Percentiles rank a stretch among this genome's conserved stretches.
These are phyloP conservation scores for Colletotrichum tabaci DNA, from an alignment of 2,329 filamentous ascomycete species.

Conservation along the genomic window DNA sequence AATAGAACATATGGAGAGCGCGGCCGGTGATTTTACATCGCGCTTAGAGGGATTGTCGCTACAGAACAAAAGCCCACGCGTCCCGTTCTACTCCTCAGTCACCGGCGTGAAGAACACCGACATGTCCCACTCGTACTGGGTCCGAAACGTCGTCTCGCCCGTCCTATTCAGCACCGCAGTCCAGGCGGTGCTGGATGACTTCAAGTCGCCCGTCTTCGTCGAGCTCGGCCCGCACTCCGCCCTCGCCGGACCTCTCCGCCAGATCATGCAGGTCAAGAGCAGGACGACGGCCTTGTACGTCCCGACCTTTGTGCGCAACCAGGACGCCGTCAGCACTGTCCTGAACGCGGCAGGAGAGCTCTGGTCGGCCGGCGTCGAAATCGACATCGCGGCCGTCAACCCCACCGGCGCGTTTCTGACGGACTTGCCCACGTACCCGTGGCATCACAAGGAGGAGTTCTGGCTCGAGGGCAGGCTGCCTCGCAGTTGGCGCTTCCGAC, in stretches of 20 bases:
- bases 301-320: conserved; percentile 20
- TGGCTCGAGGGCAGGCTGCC: conserved; percentile 31
- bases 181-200: conserved; percentile 21
- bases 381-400: conserved; percentile 32
- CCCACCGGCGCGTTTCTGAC: conserved; percentile 22
- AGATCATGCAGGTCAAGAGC: conserved; percentile 59
- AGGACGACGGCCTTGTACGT: conserved; percentile 5
- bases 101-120: conserved; percentile 35
- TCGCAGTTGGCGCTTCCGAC: conserved; percentile 25
- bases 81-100: conserved; percentile 39
- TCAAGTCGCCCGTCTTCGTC: conserved; percentile 52
- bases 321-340: conserved; percentile 25
- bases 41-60: conserved; percentile 26
- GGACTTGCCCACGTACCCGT: conserved; percentile 28
- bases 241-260: conserved; percentile 64
- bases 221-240: conserved; percentile 67
- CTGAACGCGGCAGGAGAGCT: conserved; percentile 40
- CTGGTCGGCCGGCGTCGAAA: not conserved
- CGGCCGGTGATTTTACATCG: conserved; percentile 10
- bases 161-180: conserved; percentile 60
- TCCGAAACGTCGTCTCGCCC: conserved; percentile 57
- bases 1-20: conserved; percentile 36
- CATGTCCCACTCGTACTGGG: conserved; percentile 58
- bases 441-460: conserved; percentile 30
- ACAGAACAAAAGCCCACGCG: not conserved